Evolutionary conservation across 2,329 filamentous ascomycete species (phyloP).

Genomic region (Bipolaris oryzae): DNA sequence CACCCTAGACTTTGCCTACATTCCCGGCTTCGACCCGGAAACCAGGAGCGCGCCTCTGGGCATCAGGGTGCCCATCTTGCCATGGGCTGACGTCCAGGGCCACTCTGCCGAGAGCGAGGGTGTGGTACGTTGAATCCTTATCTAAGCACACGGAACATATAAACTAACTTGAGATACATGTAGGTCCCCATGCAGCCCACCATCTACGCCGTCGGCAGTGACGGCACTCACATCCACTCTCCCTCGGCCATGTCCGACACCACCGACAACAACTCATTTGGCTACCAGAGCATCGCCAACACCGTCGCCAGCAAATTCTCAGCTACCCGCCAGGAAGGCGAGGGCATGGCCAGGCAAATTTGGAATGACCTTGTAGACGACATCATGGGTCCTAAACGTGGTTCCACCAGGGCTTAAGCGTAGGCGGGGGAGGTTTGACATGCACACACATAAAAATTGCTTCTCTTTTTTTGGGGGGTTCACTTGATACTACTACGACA

Average conservation of each 20-base stretch:
- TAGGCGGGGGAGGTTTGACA: too few relatives aligned
- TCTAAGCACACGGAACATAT: neutral
- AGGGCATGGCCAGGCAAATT: conserved; percentile 52
- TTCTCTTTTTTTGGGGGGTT: neutral
- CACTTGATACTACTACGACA: neutral
- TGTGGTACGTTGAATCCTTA: conserved; percentile 21
- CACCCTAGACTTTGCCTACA: conserved; percentile 68
- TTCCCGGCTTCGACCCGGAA: conserved; percentile 60
- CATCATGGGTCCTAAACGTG: conserved; percentile 49
- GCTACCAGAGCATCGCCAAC: conserved; percentile 63
- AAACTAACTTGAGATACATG: neutral
- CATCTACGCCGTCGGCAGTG: conserved; percentile 61
- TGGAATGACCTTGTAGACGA: conserved; percentile 59
- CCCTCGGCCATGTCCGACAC: conserved; percentile 64
- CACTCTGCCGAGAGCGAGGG: conserved; percentile 31
- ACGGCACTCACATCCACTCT: conserved; percentile 54
- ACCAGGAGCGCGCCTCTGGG: conserved; percentile 40
- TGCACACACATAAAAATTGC: too few relatives aligned
- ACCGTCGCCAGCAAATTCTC: conserved; percentile 47
- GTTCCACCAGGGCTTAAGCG: conserved; percentile 29
- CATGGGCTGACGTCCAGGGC: conserved; percentile 31
- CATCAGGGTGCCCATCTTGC: conserved; percentile 59
- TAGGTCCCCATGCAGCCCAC: conserved; percentile 60
- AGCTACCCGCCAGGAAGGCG: conserved; percentile 50
- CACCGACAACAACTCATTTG: conserved; percentile 61